These are phyloP conservation scores for Diaporthe helianthi DNA, from an alignment of 2,329 filamentous ascomycete genomes.

Conservation along the genomic window DNA sequence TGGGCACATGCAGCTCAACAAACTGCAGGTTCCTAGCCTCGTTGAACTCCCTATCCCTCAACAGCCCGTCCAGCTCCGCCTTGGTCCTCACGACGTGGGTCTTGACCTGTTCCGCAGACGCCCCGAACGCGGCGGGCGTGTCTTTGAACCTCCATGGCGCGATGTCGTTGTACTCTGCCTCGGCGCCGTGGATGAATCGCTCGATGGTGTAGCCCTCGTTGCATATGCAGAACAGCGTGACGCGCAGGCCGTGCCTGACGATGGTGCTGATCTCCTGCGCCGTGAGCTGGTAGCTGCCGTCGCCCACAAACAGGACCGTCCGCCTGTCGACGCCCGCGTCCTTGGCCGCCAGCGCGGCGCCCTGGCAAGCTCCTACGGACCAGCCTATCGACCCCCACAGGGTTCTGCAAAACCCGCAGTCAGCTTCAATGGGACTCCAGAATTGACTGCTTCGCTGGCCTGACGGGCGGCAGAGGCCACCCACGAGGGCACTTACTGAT, in stretches of 20 bases:
- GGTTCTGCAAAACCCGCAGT: conserved; percentile 47
- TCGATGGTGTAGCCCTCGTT: conserved; percentile 93
- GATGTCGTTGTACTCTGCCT: conserved; percentile 83
- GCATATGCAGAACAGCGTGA: conserved; percentile 87
- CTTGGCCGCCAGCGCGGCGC: conserved; percentile 76
- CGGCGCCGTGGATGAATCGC: conserved; percentile 84
- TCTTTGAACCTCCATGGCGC: conserved; percentile 76
- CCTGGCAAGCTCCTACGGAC: conserved; percentile 65
- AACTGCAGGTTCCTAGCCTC: conserved; percentile 66
- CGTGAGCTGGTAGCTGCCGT: conserved; percentile 86
- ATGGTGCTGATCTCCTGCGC: conserved; percentile 86
- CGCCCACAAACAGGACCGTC: conserved; percentile 86
- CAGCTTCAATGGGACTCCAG: neutral
- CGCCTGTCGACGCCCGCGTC: conserved; percentile 67
- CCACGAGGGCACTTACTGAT: conserved; percentile 62
- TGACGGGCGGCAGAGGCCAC: no score
- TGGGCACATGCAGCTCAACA: conserved; percentile 83
- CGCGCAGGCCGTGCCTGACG: conserved; percentile 74
- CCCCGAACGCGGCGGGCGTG: conserved; percentile 73
- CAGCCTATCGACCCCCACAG: conserved; percentile 74
- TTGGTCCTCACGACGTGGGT: conserved; percentile 74
- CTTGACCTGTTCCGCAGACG: conserved; percentile 59
- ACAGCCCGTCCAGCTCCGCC: conserved; percentile 69
- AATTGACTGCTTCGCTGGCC: no score
- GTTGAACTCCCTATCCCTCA: conserved; percentile 70